A percentile compares a stretch with the other conserved stretches of the same genome.
Evolutionary conservation across 352 stramenopile species (phyloP).

Genomic region (Pythium diclinum): DNA sequence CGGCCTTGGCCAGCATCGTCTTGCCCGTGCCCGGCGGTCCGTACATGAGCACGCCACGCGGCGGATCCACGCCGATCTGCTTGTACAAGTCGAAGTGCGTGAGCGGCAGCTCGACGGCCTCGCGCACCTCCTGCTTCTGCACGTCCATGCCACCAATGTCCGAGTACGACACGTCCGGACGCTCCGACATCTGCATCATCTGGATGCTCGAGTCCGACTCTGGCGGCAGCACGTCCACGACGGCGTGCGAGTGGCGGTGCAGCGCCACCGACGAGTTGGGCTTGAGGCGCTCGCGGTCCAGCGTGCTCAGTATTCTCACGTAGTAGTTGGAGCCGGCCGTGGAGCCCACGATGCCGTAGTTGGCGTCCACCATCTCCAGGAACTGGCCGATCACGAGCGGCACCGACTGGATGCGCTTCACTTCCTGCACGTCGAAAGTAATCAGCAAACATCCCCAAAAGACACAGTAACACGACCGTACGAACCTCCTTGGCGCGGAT

Average conservation of each 20-base stretch:
- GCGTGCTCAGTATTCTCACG: conserved; percentile 97
- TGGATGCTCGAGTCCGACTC: conserved; percentile 99
- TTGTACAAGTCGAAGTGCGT: conserved; percentile 99
- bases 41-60: conserved; percentile 97
- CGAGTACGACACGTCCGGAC: conserved; percentile 93
- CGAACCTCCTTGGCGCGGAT: conserved; percentile 96
- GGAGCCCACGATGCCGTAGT: conserved; percentile 98
- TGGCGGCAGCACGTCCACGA: conserved; percentile 98
- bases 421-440: conserved; percentile 47
- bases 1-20: conserved; percentile 99
- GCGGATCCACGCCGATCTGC: conserved; percentile 99
- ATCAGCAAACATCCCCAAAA: background rate
- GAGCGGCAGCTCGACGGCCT: conserved; percentile 99
- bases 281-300: conserved; percentile 98
- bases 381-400: conserved; percentile 99
- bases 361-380: conserved; percentile 99
- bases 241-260: conserved; percentile 97
- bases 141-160: conserved; percentile 99
- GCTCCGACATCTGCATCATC: conserved; percentile 98
- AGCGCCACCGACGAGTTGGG: conserved; percentile 98
- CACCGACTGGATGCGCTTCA: conserved; percentile 99
- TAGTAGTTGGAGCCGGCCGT: conserved; percentile 99
- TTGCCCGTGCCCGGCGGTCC: conserved; percentile 95
- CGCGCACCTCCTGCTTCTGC: conserved; percentile 98
- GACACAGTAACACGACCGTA: background rate